Conservation (phyloP, 2,329 filamentous ascomycete species). For the Stachybotrys elegans region DNA sequence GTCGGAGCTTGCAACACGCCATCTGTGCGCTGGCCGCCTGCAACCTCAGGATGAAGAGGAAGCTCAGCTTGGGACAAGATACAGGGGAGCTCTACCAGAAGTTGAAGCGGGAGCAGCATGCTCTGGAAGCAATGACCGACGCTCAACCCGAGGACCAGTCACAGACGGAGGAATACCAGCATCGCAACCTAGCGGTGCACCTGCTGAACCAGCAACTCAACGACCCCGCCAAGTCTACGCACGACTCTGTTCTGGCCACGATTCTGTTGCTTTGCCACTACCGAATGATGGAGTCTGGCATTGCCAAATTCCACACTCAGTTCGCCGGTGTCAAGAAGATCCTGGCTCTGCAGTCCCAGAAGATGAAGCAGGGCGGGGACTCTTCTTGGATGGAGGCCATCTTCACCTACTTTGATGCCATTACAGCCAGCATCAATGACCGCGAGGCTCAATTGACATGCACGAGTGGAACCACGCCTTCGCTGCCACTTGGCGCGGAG, state of each 20-base stretch:
- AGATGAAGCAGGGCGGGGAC: slow-evolving; percentile 50
- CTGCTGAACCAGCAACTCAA: slow-evolving; percentile 81
- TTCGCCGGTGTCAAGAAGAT: slow-evolving; percentile 92
- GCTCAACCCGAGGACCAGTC: slow-evolving; percentile 57
- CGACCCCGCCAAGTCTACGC: slow-evolving; percentile 66
- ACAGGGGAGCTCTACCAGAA: slow-evolving; percentile 45
- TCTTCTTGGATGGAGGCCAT: slow-evolving; percentile 88
- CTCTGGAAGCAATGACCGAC: slow-evolving; percentile 38
- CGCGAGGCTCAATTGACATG: slow-evolving; percentile 76
- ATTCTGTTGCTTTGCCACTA: slow-evolving; percentile 86
- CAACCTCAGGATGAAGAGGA: slow-evolving; percentile 81
- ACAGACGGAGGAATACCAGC: slow-evolving; percentile 76
- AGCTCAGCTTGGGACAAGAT: slow-evolving; percentile 56
- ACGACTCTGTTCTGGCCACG: slow-evolving; percentile 84
- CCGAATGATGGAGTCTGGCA: slow-evolving; percentile 87
- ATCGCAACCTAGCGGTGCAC: slow-evolving; percentile 72
- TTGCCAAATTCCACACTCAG: slow-evolving; percentile 89
- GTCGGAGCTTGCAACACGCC: slow-evolving; percentile 82
- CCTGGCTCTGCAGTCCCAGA: slow-evolving; percentile 63
- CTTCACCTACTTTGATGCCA: slow-evolving; percentile 92
- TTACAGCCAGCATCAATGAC: slow-evolving; percentile 88
- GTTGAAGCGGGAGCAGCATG: slow-evolving; percentile 39
- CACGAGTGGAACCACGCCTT: slow-evolving; percentile 41
- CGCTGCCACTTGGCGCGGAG: slow-evolving; percentile 61
- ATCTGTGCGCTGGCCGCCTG: slow-evolving; percentile 86